Conservation (phyloP, 495 filamentous ascomycete species). For the Penicillium crystallinum region DNA sequence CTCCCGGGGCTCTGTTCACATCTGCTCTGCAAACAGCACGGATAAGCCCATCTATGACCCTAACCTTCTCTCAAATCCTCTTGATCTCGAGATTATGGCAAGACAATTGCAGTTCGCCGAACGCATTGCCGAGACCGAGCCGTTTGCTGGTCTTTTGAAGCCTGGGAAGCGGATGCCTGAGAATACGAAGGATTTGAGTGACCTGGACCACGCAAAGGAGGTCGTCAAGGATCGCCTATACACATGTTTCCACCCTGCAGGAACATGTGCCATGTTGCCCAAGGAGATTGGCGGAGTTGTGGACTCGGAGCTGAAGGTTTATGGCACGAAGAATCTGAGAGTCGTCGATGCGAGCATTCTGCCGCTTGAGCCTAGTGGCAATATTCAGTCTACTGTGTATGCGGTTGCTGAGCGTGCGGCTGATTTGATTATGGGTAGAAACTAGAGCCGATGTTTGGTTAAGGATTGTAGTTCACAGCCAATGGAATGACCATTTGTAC, state of each 20-base stretch:
- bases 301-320: conserved; percentile 34
- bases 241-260: conserved; percentile 18
- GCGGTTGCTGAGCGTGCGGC: conserved; percentile 52
- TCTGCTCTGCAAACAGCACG: conserved; percentile 3
- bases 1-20: conserved; percentile 13
- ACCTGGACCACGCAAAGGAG: conserved; percentile 19
- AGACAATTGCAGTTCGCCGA: conserved; percentile 24
- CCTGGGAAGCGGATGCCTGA: conserved; percentile 9
- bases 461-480: no score
- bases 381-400: conserved; percentile 49
- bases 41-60: conserved; percentile 14
- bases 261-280: conserved; percentile 43
- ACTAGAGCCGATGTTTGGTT: no score
- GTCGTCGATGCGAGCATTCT: conserved; percentile 54
- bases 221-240: conserved; percentile 15
- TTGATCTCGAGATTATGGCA: conserved; percentile 40
- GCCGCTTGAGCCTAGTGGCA: conserved; percentile 41
- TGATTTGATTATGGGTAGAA: conserved; percentile 40
- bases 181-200: conserved; percentile 1
- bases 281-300: conserved; percentile 43
- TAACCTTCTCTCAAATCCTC: conserved; percentile 17
- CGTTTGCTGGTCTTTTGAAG: conserved; percentile 11
- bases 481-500: no score
- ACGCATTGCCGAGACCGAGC: background rate
- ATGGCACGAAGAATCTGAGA: conserved; percentile 44